phyloP scores from a whole-genome alignment of 192 early-diverging fungal species.

The Entophlyctis helioformis region DNA sequence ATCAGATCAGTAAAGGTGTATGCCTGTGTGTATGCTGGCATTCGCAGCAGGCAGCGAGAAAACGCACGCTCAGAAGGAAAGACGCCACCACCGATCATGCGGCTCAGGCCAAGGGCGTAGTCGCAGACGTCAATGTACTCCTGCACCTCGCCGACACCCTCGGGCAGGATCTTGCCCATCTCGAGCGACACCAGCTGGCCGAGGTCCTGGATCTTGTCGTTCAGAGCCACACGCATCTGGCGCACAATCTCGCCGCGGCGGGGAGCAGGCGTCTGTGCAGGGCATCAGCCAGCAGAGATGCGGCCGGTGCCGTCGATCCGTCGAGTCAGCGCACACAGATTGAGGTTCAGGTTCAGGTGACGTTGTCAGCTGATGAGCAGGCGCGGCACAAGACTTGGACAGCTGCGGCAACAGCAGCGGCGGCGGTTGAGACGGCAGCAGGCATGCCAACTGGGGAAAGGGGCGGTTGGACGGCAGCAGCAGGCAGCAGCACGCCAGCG shows the following conservation, averaged over 20 bases:
- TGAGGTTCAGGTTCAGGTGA: neutral
- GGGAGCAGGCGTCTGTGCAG: conserved; percentile 48
- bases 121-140: conserved; percentile 95
- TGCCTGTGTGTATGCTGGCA: too few species aligned
- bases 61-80: conserved; percentile 66
- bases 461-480: too few species aligned
- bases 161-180: conserved; percentile 90
- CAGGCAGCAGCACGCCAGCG: too few species aligned
- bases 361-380: neutral
- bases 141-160: conserved; percentile 89
- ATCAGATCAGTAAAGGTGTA: neutral
- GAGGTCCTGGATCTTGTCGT: conserved; percentile 59
- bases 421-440: too few species aligned
- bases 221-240: conserved; percentile 75
- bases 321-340: too few species aligned
- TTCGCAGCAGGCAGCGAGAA: too few species aligned
- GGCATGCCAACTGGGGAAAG: too few species aligned
- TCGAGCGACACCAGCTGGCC: conserved; percentile 82
- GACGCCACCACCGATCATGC: conserved; percentile 67
- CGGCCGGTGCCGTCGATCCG: too few species aligned
- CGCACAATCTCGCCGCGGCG: conserved; percentile 81
- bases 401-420: too few species aligned
- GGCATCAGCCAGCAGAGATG: too few species aligned
- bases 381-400: too few species aligned
- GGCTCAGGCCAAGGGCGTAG: conserved; percentile 75